Evolutionary conservation across 1,139 yeast genomes (phyloP).

Genomic region (Saccharomyces hybrid): DNA sequence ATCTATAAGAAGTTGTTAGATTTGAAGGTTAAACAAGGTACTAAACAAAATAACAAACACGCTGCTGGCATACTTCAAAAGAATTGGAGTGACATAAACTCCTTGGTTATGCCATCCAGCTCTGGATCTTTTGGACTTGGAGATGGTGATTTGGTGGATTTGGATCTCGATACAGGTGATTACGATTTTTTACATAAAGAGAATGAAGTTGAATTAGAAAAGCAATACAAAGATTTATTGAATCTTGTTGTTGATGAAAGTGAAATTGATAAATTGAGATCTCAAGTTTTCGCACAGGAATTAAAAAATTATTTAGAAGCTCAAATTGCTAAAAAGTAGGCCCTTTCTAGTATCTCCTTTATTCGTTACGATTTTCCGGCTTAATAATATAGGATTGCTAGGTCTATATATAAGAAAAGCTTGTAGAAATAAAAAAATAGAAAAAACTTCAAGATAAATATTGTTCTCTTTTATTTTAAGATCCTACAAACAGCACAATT

Average conservation of each 20-base stretch:
- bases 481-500: not conserved
- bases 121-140: constrained; percentile 52
- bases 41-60: constrained; percentile 12
- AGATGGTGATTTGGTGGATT: constrained; percentile 50
- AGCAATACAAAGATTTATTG: constrained; percentile 20
- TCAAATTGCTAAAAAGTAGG: not conserved
- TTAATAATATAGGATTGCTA: too few relatives aligned
- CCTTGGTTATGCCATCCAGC: constrained; percentile 38
- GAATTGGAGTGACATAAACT: constrained; percentile 44
- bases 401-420: too few relatives aligned
- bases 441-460: too few relatives aligned
- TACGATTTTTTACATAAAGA: constrained; percentile 15
- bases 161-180: constrained; percentile 31
- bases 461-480: too few relatives aligned
- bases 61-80: constrained; percentile 30
- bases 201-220: constrained; percentile 18
- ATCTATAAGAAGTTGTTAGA: constrained; percentile 30
- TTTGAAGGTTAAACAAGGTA: constrained; percentile 18
- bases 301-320: constrained; percentile 3
- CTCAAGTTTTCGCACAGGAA: constrained; percentile 9
- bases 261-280: constrained; percentile 25
- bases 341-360: not conserved
- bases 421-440: too few relatives aligned
- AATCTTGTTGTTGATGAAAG: constrained; percentile 32
- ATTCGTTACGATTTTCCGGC: too few relatives aligned